Base-by-base conservation (phyloP, 129 eudicot genomes). In the Silybum marianum region DNA sequence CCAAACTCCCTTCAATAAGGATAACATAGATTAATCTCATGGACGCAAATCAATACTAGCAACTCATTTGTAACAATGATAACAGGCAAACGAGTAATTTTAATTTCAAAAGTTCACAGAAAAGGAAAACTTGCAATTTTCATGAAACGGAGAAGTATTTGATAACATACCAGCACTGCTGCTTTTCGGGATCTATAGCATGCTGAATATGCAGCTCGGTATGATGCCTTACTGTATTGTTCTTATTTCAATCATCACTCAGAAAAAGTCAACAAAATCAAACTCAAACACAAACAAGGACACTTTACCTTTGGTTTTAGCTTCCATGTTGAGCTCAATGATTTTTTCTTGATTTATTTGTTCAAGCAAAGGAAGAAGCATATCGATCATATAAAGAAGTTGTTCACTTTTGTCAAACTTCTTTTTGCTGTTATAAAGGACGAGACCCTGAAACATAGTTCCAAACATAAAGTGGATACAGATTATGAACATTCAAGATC, bases 301-400 rank as follows among this genome's bases (percentile, higher is more conserved):
- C 12, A 34, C 16, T 23, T 19, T 78, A 96, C 99, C 99, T 89
- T 91, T 85, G 9, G 84, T 70, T 72, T 89, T 85, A 85, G 95
- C 90, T 84, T 92, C 98, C 9, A 81, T 74, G 77, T 88, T 92
- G 83, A 89, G 74, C 83, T 93, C 98, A 24, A 63, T 65, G 62
- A 74, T 78, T 81, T 92, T 94, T 39, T 86, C 91, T 69, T 78
- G 80, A 81, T 93, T 96, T 21, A 96, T 80, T 82, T 87, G 85
- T 69, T 86, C 88, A 79, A 96, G 85, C 32, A 91, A 85, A 1
- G 99, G 99, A 80, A 96, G 91, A 60, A 96, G 97, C 85, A 84
- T 73, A 73, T 86, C 60, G 71, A 96, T 88, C 89, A 88, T 62
- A 84, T 96, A 91, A 58, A 84, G 84, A 85, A 88, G 94, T 78